phyloP scores from a whole-genome alignment of 176 grass and related monocot species.

The Phoenix roebelenii region DNA sequence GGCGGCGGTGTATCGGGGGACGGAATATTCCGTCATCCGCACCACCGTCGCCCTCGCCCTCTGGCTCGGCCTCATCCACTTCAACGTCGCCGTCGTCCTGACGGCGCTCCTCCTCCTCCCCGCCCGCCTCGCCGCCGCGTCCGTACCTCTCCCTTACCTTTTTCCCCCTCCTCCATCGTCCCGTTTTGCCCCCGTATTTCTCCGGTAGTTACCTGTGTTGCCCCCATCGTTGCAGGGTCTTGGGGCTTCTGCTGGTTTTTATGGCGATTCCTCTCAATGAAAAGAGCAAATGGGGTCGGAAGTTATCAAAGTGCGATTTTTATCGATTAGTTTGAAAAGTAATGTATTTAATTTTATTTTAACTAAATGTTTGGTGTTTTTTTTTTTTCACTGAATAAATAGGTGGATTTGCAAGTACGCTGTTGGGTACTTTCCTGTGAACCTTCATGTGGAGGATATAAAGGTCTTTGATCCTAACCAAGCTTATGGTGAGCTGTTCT shows the following conservation, averaged over 20 bases:
- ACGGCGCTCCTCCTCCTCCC: constrained; percentile 67
- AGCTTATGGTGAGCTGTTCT: constrained; percentile 63
- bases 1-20: constrained; percentile 41
- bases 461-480: constrained; percentile 47
- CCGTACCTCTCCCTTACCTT: not conserved
- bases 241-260: constrained; percentile 73
- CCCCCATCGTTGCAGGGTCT: constrained; percentile 27
- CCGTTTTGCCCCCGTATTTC: not conserved
- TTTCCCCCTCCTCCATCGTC: not conserved
- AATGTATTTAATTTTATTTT: not conserved
- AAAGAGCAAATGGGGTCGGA: constrained; percentile 44
- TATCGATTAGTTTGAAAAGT: not conserved
- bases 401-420: constrained; percentile 79
- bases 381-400: not conserved
- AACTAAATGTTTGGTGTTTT: no score
- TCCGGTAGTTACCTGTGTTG: no score
- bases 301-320: constrained; percentile 40
- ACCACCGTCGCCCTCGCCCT: constrained; percentile 63
- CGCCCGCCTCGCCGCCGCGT: constrained; percentile 57
- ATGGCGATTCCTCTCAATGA: constrained; percentile 56
- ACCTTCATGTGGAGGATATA: constrained; percentile 72
- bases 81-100: constrained; percentile 63
- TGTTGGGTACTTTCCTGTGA: constrained; percentile 72
- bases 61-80: constrained; percentile 86
- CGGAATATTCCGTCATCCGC: constrained; percentile 41